Evolutionary conservation across 352 stramenopile genomes (phyloP), one percentile per base, ranked within the genome.

Genomic region (Lagenidium sp.): DNA sequence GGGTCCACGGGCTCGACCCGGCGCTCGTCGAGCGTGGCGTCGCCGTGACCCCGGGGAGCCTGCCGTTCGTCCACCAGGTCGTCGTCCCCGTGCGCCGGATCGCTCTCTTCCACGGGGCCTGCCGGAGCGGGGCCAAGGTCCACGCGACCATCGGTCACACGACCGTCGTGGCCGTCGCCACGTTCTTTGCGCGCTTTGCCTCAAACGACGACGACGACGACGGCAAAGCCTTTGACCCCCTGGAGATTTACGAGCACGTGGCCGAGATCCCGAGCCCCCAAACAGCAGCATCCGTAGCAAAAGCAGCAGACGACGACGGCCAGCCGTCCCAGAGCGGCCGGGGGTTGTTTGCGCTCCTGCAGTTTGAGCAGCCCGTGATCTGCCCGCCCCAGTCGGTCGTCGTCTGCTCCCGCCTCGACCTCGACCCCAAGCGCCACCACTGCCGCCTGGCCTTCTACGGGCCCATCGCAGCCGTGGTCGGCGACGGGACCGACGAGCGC

Each of bases 401-500:
- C 3, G 76, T 94, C 13, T 87, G 79, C 36, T 88, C 71, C 2
- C 77, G 80, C 1, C 61, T 92, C 1, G 81, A 92, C 45, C 50
- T 83, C 3, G 68, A 86, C 21, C 59, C 69, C 0, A 86, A 85
- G 36, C 57, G 57, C 8, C 63, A 68, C 34, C 44, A 65, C 4
- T 91, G 78, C 53, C 79, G 82, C 5, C 48, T 94, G 20, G 77
- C 73, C 6, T 92, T 91, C 38, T 68, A 90, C 35, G 82, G 76
- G 1, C 47, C 41, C 11, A 50, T 92, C 16, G 47, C 65, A 4
- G 55, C 51, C 4, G 49, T 74, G n/a, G 66, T 83, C 15, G 47
- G 47, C 4, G 41, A 47, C 8, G 30, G 53, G 16, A 47, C 45
- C 2, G 35, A 47, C 8, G 16, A 38, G 28, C 28, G 28, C 15